A percentile compares a stretch with the other conserved stretches of the same genome.
phyloP scores from a whole-genome alignment of 2,329 filamentous ascomycete species.

The Salinomyces thailandicus region DNA sequence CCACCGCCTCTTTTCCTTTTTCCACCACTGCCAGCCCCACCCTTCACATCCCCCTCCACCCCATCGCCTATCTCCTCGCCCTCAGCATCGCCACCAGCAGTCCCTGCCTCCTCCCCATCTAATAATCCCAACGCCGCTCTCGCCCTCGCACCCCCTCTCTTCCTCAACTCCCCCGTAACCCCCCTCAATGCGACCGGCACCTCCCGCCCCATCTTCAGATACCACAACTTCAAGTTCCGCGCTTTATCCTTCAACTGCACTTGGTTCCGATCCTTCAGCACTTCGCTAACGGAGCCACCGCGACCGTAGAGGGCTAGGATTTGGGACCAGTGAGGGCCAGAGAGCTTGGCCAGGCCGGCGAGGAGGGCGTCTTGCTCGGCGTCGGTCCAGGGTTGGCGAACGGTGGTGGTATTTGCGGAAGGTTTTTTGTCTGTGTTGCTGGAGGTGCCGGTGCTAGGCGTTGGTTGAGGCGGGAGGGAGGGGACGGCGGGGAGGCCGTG shows the following conservation, averaged over 20 bases:
- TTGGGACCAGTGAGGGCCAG: conserved; percentile 87
- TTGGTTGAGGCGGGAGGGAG: background rate
- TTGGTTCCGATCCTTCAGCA: conserved; percentile 79
- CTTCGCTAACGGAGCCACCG: conserved; percentile 68
- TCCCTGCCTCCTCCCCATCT: conserved; percentile 4
- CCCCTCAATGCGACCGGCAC: conserved; percentile 80
- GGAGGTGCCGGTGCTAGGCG: background rate
- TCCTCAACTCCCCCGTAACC: conserved; percentile 83
- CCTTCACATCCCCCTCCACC: background rate
- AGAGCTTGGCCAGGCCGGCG: conserved; percentile 77
- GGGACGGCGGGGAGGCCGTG: background rate
- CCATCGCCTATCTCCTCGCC: background rate
- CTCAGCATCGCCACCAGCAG: background rate
- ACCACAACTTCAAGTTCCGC: conserved; percentile 80
- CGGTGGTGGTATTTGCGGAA: conserved; percentile 13
- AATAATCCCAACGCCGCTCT: conserved; percentile 22
- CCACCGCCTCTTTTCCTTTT: too few species aligned
- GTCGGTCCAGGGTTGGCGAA: conserved; percentile 68
- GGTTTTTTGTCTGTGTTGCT: conserved; percentile 9
- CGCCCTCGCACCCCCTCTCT: conserved; percentile 34
- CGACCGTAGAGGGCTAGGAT: conserved; percentile 76
- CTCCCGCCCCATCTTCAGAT: conserved; percentile 81
- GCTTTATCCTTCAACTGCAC: conserved; percentile 91
- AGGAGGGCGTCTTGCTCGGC: conserved; percentile 87
- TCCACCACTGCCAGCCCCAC: background rate